Evolutionary conservation across 257 asterid genomes (phyloP), one percentile per base, ranked within the genome.

Genomic region (Jacaranda mimosifolia): DNA sequence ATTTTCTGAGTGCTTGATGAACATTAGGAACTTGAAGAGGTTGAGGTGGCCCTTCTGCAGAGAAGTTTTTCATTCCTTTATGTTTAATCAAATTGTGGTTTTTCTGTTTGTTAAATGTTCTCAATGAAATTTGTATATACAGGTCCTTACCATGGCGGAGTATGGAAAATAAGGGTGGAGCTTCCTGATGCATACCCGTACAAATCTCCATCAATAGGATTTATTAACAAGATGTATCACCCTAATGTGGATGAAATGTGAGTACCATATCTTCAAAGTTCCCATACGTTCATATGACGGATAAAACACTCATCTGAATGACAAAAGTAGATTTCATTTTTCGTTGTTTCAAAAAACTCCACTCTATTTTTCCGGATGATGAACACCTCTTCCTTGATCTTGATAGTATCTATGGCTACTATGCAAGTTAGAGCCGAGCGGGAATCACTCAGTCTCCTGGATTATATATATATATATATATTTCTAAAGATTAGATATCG

Each of bases 81-180:
- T 56, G 11, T 60, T 63, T 59, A 14, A 39, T 39, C 53, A 9
- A 7, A 0, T 3, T 21, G 18, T 35, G 35, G 43, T 14, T 9
- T 69, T 39, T 58, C 17, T 32, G 10, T 40, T 38, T 60, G 51
- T 57, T 17, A 19, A 45, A 32, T 63, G 51, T 43, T 72, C 42
- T 4, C 32, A 9, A 73, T 77, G 75, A 66, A 82, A 73, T 74
- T 58, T 26, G 32, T 26, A 26, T 26, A 26, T 83, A 35, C 77
- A 90, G 96, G 96, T 73, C 88, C 78, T 57, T 90, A 90, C 51
- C 94, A 89, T 78, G 93, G 89, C 7, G 93, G 91, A 8, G 90
- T 87, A 17, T 88, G 93, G 96, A 90, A 88, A 82, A 73, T 90
- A 62, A 85, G 78, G 1, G 96, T 90, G 9, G 87, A 86, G 72